These are phyloP conservation scores for Thermothielavioides terrestris DNA, from an alignment of 495 filamentous ascomycete genomes.

Conservation along the genomic window DNA sequence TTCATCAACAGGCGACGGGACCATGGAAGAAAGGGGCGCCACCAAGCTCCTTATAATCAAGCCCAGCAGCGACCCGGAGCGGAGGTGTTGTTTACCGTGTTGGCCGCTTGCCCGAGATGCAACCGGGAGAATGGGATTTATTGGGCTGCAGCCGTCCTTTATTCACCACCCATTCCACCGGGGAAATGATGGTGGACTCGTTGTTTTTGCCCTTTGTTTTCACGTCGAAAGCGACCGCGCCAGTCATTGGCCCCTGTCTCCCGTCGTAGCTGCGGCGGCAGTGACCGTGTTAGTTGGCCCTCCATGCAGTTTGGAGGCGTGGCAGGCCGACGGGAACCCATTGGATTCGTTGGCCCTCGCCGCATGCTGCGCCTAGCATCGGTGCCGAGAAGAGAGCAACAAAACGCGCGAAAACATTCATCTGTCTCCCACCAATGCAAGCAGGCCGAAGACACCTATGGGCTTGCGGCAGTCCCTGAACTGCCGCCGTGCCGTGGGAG, in stretches of 20 bases:
- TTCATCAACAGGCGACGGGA: too few species aligned
- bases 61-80: neutral
- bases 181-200: neutral
- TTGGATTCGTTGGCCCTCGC: slow-evolving; percentile 12
- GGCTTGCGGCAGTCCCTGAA: neutral
- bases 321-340: neutral
- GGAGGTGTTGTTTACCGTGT: slow-evolving; percentile 5
- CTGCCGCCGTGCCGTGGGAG: neutral
- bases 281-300: slow-evolving; percentile 13
- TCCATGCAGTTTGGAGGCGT: slow-evolving; percentile 1
- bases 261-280: slow-evolving; percentile 3
- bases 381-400: slow-evolving; percentile 7
- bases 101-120: slow-evolving; percentile 5
- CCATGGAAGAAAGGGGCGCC: slow-evolving; percentile 4
- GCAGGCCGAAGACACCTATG: too few species aligned
- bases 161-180: slow-evolving; percentile 1
- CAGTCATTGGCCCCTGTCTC: slow-evolving; percentile 5
- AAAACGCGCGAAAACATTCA: too few species aligned
- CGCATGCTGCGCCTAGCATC: neutral
- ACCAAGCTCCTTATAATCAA: slow-evolving; percentile 4
- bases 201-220: slow-evolving; percentile 8
- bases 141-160: slow-evolving; percentile 6
- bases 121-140: neutral
- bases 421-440: too few species aligned
- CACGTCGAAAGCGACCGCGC: slow-evolving; percentile 2